Evolutionary conservation across 208 protist genomes (phyloP).

Genomic region (Leishmania lainsoni): DNA sequence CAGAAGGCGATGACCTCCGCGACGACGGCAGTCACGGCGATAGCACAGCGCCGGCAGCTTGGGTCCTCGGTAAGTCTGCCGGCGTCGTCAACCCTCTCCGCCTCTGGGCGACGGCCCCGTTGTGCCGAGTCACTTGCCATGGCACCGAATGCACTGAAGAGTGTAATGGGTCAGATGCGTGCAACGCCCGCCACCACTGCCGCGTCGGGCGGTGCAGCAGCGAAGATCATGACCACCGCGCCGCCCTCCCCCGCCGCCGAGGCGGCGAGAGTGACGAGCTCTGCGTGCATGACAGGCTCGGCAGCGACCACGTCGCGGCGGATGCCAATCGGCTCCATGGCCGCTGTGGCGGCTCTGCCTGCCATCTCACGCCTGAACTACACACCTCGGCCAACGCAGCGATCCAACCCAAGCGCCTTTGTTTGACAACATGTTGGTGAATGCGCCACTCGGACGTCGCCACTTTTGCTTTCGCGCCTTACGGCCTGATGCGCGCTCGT

Average conservation of each 20-base stretch:
- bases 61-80: not conserved
- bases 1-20: conserved; percentile 37
- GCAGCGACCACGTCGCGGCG: not conserved
- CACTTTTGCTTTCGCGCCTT: not conserved
- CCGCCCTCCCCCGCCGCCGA: conserved; percentile 3
- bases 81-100: not conserved
- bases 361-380: conserved; percentile 35
- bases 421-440: conserved; percentile 6
- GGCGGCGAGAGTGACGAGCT: not conserved
- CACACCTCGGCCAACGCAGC: conserved; percentile 8
- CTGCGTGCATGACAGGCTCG: not conserved
- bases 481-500: not conserved
- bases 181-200: conserved; percentile 15
- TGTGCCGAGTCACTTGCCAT: conserved; percentile 20
- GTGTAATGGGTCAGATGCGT: conserved; percentile 29
- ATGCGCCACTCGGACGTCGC: not conserved
- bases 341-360: conserved; percentile 9
- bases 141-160: conserved; percentile 21
- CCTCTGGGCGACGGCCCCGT: not conserved
- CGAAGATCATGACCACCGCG: conserved; percentile 11
- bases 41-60: conserved; percentile 6
- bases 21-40: not conserved
- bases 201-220: conserved; percentile 3
- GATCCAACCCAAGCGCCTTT: conserved; percentile 28
- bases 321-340: not conserved